These are phyloP conservation scores for Hypomyces perniciosus DNA, from an alignment of 2,329 filamentous ascomycete genomes.

Conservation along the genomic window DNA sequence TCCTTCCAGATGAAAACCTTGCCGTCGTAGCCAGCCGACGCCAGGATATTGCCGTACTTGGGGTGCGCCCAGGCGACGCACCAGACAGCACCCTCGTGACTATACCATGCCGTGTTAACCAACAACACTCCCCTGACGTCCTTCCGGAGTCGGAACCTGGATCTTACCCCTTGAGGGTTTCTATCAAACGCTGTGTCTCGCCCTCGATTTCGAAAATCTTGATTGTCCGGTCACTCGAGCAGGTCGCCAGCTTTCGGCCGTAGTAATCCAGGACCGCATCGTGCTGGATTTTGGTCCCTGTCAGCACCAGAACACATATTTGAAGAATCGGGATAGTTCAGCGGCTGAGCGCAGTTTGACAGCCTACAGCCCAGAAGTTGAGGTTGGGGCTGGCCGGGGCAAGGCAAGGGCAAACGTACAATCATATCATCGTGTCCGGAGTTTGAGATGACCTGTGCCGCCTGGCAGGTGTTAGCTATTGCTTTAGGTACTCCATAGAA, in stretches of 20 bases:
- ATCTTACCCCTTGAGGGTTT: conserved; percentile 82
- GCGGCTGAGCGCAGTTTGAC: conserved; percentile 16
- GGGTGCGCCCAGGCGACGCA: conserved; percentile 97
- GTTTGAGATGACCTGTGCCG: conserved; percentile 40
- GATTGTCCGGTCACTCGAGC: conserved; percentile 96
- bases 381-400: too few relatives aligned
- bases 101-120: conserved; percentile 29
- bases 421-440: conserved; percentile 94
- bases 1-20: conserved; percentile 99
- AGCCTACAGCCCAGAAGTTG: neutral
- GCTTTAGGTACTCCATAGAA: conserved; percentile 21
- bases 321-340: too few relatives aligned
- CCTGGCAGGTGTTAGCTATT: conserved; percentile 22
- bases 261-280: conserved; percentile 99
- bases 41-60: conserved; percentile 97
- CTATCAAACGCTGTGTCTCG: conserved; percentile 79
- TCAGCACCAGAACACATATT: neutral
- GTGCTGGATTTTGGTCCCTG: conserved; percentile 53
- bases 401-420: conserved; percentile 53
- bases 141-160: too few relatives aligned
- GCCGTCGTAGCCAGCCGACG: conserved; percentile 91
- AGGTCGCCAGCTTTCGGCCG: conserved; percentile 89
- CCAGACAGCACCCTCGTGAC: conserved; percentile 97
- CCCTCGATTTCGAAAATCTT: conserved; percentile 99
- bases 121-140: neutral